phyloP scores from a whole-genome alignment of 2,329 filamentous ascomycete genomes.

The Juglanconis oblonga region DNA sequence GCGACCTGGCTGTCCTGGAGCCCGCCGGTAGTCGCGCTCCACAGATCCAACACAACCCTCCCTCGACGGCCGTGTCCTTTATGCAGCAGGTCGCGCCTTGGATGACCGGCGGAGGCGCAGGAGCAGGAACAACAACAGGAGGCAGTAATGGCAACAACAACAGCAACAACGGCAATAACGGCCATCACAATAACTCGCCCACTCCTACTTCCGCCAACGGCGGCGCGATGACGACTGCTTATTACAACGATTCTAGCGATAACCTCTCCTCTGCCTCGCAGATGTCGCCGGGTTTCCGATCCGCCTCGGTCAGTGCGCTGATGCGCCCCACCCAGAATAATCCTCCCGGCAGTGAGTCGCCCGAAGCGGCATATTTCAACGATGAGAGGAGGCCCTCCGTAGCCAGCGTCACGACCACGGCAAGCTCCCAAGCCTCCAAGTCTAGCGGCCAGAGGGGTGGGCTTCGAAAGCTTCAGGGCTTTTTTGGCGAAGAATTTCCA shows the following conservation, averaged over 20 bases:
- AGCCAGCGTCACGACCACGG: conserved; percentile 76
- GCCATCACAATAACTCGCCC: conserved; percentile 23
- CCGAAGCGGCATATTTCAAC: conserved; percentile 57
- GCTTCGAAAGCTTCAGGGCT: conserved; percentile 81
- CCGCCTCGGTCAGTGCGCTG: conserved; percentile 34
- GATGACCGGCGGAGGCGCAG: conserved; percentile 39
- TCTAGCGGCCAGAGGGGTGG: conserved; percentile 67
- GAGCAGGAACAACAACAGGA: background rate
- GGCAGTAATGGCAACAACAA: conserved; percentile 31
- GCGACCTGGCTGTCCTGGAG: conserved; percentile 68
- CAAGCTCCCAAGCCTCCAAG: conserved; percentile 82
- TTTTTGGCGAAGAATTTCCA: conserved; percentile 88
- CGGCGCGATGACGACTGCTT: conserved; percentile 50
- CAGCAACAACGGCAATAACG: background rate
- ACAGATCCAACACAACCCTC: conserved; percentile 46
- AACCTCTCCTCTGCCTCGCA: conserved; percentile 61
- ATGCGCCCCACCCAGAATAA: conserved; percentile 38
- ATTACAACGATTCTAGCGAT: conserved; percentile 75
- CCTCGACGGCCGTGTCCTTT: conserved; percentile 41
- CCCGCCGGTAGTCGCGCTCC: conserved; percentile 55
- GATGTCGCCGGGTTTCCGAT: conserved; percentile 67
- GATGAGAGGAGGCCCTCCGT: conserved; percentile 83
- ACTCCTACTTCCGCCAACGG: conserved; percentile 32
- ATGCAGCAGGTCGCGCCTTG: conserved; percentile 57
- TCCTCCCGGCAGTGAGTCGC: conserved; percentile 55